Evolutionary conservation across 2,329 filamentous ascomycete species (phyloP).

Genomic region (Zopfia rhizophila): DNA sequence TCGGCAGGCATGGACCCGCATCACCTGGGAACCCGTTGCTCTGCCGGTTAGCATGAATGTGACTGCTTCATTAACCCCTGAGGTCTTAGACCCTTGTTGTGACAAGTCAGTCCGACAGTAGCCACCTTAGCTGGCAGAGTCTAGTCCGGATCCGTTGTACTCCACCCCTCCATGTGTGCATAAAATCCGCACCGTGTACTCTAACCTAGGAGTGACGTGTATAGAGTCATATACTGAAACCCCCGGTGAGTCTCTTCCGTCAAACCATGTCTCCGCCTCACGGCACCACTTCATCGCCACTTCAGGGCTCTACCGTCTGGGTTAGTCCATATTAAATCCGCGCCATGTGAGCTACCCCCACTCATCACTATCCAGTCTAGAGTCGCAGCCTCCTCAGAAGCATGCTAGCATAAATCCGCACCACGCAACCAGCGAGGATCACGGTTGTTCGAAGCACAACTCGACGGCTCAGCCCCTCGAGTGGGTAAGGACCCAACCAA

Average conservation of each 20-base stretch:
- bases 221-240: not conserved
- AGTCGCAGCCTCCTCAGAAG: conserved; percentile 7
- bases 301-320: conserved; percentile 4
- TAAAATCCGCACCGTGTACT: not conserved
- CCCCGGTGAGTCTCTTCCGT: not conserved
- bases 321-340: too few relatives aligned
- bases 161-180: conserved; percentile 1
- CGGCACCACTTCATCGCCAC: conserved; percentile 1
- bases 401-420: conserved; percentile 6
- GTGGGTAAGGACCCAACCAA: conserved; percentile 2
- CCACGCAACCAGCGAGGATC: conserved; percentile 11
- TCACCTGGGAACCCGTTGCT: too few relatives aligned
- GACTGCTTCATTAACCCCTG: conserved; percentile 5
- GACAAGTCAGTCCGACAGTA: conserved; percentile 1
- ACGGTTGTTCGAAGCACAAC: conserved; percentile 4
- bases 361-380: conserved; percentile 2
- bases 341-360: too few relatives aligned
- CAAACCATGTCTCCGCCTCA: not conserved
- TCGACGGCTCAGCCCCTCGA: conserved; percentile 5
- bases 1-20: too few relatives aligned
- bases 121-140: conserved; percentile 3
- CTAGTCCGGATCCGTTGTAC: conserved; percentile 1
- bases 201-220: not conserved
- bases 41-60: too few relatives aligned
- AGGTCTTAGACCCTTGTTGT: conserved; percentile 4